Percentiles rank a stretch among this genome's conserved stretches.
Evolutionary conservation across 306 rosid species (phyloP).

Genomic region (Oemleria cerasiformis): DNA sequence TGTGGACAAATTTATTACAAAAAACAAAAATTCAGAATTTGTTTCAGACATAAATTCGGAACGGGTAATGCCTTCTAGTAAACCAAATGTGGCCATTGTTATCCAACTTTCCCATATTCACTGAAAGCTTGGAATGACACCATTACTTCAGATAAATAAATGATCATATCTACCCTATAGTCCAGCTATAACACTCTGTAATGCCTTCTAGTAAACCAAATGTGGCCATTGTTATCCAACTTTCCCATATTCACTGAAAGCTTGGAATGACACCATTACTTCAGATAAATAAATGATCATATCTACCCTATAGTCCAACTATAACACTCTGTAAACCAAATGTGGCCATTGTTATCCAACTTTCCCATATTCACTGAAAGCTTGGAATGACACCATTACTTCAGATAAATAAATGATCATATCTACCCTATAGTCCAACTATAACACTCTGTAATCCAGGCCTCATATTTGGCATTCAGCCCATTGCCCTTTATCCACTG

Average conservation of each 20-base stretch:
- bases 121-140: no score
- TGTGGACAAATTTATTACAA: not conserved
- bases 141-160: no score
- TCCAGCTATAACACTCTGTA: no score
- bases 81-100: not conserved
- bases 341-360: not conserved
- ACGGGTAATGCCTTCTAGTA: not conserved
- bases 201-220: not conserved
- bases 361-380: not conserved
- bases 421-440: not conserved
- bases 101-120: no score
- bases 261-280: no score
- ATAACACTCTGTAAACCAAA: no score
- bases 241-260: no score
- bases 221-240: not conserved
- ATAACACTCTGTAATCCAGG: not conserved
- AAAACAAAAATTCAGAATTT: not conserved
- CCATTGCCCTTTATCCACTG: not conserved
- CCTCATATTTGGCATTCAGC: not conserved
- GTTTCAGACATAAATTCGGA: no score
- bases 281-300: no score
- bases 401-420: conserved; percentile 1
- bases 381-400: not conserved
- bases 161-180: no score
- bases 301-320: no score